Evolutionary conservation across 257 asterid genomes (phyloP).

Genomic region (Rubia yunnanensis): DNA sequence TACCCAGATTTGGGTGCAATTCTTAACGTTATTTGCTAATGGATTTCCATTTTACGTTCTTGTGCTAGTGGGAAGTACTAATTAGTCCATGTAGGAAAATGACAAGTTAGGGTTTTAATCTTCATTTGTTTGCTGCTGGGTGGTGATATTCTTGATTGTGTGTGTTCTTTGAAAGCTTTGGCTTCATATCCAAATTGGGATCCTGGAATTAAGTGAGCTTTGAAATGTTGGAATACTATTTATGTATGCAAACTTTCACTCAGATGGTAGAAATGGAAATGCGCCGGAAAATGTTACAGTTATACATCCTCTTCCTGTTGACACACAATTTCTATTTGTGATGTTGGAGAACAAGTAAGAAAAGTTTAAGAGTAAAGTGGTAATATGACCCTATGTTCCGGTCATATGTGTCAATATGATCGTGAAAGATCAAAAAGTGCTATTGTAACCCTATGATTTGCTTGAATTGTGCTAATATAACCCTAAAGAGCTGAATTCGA

Average conservation of each 20-base stretch:
- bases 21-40: not conserved
- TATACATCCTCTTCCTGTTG: not conserved
- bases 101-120: too few species aligned
- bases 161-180: conserved; percentile 1
- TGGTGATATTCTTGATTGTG: conserved; percentile 1
- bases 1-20: not conserved
- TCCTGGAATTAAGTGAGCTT: not conserved
- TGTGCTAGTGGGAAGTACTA: not conserved
- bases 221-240: not conserved
- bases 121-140: not conserved
- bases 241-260: not conserved
- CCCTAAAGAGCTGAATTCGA: too few species aligned
- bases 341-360: not conserved
- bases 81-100: too few species aligned
- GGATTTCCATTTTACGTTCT: not conserved
- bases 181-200: not conserved
- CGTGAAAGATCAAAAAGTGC: too few species aligned
- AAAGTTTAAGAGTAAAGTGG: too few species aligned
- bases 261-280: not conserved
- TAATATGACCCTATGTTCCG: too few species aligned
- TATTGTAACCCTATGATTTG: too few species aligned
- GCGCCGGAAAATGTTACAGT: not conserved
- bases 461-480: too few species aligned
- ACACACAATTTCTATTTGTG: not conserved
- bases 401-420: too few species aligned